Conservation (phyloP, 1,284 basidiomycete genomes). For the Ustilago cynodontis region DNA sequence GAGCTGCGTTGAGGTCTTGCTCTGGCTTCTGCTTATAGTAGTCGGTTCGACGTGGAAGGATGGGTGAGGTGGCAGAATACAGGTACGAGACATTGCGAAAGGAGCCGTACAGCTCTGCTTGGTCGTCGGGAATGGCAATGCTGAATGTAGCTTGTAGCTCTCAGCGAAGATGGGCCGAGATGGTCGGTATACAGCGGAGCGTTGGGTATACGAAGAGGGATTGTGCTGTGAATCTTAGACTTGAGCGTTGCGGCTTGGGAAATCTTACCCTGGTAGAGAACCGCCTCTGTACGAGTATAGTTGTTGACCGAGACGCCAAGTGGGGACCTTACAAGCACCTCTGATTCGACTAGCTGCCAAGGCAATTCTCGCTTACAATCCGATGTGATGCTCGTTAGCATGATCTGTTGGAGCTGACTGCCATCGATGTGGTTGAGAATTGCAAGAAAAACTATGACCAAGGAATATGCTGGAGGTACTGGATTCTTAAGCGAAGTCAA, state of each 20-base stretch:
- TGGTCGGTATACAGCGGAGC: conserved; percentile 18
- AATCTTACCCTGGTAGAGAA: conserved; percentile 9
- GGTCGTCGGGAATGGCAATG: conserved; percentile 14
- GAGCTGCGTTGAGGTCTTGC: conserved; percentile 11
- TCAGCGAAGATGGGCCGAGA: conserved; percentile 15
- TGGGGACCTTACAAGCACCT: not conserved
- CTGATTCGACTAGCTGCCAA: conserved; percentile 6
- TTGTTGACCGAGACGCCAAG: not conserved
- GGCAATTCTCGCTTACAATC: not conserved
- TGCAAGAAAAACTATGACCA: too few relatives aligned
- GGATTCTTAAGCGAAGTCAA: too few relatives aligned
- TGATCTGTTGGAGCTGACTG: too few relatives aligned
- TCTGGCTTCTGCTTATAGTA: not conserved
- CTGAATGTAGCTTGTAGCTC: conserved; percentile 28
- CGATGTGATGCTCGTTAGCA: too few relatives aligned
- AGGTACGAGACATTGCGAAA: conserved; percentile 17
- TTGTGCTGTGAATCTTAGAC: conserved; percentile 12
- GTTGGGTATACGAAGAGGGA: conserved; percentile 14
- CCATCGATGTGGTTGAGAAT: too few relatives aligned
- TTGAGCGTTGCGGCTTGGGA: not conserved
- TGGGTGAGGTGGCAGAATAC: not conserved
- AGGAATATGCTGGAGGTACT: too few relatives aligned
- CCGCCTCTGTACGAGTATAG: conserved; percentile 8
- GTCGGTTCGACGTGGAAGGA: conserved; percentile 13
- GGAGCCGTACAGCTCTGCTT: not conserved